Base-by-base conservation (phyloP, 2,329 filamentous ascomycete species). In the Diaporthe sp. region DNA sequence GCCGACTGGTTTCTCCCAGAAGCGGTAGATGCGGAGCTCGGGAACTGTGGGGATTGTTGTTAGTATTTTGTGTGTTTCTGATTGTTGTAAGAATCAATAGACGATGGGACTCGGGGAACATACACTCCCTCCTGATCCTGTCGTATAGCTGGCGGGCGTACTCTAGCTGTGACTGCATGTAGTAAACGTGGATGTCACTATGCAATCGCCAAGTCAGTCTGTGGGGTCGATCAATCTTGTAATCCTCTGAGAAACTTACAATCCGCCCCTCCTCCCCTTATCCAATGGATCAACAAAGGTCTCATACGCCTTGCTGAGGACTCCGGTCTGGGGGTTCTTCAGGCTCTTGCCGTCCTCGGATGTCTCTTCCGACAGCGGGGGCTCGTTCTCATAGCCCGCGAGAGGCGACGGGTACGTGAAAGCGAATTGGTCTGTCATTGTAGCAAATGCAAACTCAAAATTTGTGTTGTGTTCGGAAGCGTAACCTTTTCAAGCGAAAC, bases 151-250 rank as follows among this genome's bases (percentile, higher is more conserved):
- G 92, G 37, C 84, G 87, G 0, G 95, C 95, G 80, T 93, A 96
- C 47, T 89, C 85, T 0, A 83, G 82, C 80, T 97, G 93, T 58
- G 85, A 87, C 79, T 92, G 90, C 76, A 92, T 90, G 82, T 95
- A 94, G 84, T 98, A 98, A 78, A 98, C 92, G 82, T 98, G 95
- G 22, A 97, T 84, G 81, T 98, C 95, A 77, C 89, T 92, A 70
- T 4, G 25, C 19, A n/a, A 27, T 25, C 12, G 17, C 37, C 30
- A 13, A 6, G 9, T 56, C 27, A 66, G 27, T 25, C 9, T 13
- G 44, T 10, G 4, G 44, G 44, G 19, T 47, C 19, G 9, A 10
- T 22, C 19, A 50, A 22, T 47, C 12, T 47, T 13, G 6, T 19
- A 4, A 13, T 63, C 15, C 56, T 9, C 5, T 27, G 25, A 53